These are phyloP conservation scores for Discostella pseudostelligera DNA, from an alignment of 108 stramenopile genomes.

Conservation along the genomic window DNA sequence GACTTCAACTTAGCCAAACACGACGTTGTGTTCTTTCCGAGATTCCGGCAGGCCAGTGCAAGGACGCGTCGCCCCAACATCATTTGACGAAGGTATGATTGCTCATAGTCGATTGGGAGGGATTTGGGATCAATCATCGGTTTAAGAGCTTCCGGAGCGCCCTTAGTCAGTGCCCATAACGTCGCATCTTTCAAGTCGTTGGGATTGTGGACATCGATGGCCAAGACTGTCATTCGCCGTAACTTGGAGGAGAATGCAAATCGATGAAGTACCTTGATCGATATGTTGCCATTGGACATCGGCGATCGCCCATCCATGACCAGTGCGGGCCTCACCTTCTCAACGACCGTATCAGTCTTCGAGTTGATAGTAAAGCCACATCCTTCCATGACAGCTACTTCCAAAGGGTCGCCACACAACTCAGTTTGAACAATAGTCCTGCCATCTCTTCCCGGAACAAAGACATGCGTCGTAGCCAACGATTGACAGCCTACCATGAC, in stretches of 20 bases:
- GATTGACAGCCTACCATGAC: constrained; percentile 94
- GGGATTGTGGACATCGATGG: constrained; percentile 48
- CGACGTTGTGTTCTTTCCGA: constrained; percentile 27
- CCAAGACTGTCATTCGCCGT: constrained; percentile 86
- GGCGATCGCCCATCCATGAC: constrained; percentile 8
- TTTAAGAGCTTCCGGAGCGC: constrained; percentile 92
- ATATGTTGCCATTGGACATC: background rate
- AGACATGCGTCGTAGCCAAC: constrained; percentile 53
- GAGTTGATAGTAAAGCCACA: constrained; percentile 73
- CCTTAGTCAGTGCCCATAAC: constrained; percentile 70
- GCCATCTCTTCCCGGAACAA: constrained; percentile 28
- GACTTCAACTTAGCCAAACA: constrained; percentile 33
- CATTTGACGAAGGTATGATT: constrained; percentile 83
- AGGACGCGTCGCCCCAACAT: constrained; percentile 80
- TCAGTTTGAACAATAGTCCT: constrained; percentile 25
- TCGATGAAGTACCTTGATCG: constrained; percentile 58
- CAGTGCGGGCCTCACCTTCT: constrained; percentile 18
- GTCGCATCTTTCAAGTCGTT: constrained; percentile 8
- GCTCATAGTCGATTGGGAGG: constrained; percentile 75
- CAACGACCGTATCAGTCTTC: constrained; percentile 36
- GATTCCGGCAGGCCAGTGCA: constrained; percentile 71
- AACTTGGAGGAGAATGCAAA: constrained; percentile 86
- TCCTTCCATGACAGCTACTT: constrained; percentile 84
- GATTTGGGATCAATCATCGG: constrained; percentile 55
- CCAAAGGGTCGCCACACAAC: constrained; percentile 91